Evolutionary conservation across 305 asterid genomes (phyloP), one percentile per base, ranked within the genome.

Genomic region (Fraxinus ornus): DNA sequence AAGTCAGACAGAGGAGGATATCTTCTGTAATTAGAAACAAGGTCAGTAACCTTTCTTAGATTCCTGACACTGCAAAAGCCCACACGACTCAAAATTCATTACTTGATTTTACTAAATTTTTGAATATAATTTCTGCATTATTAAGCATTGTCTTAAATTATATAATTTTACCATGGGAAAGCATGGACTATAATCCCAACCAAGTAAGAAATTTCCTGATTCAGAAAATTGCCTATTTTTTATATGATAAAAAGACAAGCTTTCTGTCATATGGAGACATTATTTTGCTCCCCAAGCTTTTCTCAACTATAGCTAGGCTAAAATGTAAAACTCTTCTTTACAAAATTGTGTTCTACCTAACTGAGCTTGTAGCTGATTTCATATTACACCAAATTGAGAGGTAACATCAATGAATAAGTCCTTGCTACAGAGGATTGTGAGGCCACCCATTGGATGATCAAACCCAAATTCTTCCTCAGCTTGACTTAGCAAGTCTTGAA

Each of bases 381-480:
- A 64, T 24, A 64, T 8, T 21, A 24, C 35, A 9, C 33, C 1
- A 81, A 64, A 68, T 76, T 10, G 82, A 77, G 64, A 82, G 44
- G 28, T 74, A 39, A 13, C 84, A 62, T 22, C 60, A 79, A 81
- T 75, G 86, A 17, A 75, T 21, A 22, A 47, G 52, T 30, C 78
- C 74, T 79, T 84, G 17, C 71, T 81, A 74, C 93, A 86, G 9
- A 90, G 74, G 74, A 66, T 26, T 66, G 74, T 66, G 37, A 66
- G 74, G 35, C 88, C 88, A 6, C 91, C 91, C 44, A 71, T 83
- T 0, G 89, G 90, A 79, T 86, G 90, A 80, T 74, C 4, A 74
- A 78, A 90, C 68, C 92, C 92, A 19, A 82, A 88, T 60, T 66
- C 92, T 77, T 89, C 89, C 37, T 64, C 82, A 30, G 79, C 60